A percentile compares a stretch with the other conserved stretches of the same genome.
Evolutionary conservation across 768 basidiomycete species (phyloP).

Genomic region (Piloderma croceum): DNA sequence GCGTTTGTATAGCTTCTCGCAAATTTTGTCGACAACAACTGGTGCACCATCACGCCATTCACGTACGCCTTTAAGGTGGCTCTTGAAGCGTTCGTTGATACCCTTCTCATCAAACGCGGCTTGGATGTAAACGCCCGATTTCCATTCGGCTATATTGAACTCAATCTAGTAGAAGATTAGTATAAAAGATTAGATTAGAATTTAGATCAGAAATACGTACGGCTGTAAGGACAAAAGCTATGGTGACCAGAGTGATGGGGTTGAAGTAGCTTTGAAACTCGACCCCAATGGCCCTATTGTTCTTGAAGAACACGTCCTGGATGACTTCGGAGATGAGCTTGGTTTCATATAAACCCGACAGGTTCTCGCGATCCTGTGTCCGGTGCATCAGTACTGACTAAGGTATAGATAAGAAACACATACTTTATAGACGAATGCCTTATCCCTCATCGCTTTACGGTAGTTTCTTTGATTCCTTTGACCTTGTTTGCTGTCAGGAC

Average conservation of each 20-base stretch:
- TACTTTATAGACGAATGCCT: no score
- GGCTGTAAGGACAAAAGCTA: slow-evolving; percentile 11
- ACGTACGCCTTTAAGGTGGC: no score
- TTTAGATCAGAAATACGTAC: neutral
- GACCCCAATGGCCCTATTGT: slow-evolving; percentile 17
- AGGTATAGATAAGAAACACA: no score
- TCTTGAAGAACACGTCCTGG: slow-evolving; percentile 18
- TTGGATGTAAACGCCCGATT: neutral
- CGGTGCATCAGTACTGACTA: no score
- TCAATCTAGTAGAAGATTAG: neutral
- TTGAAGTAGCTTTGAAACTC: slow-evolving; percentile 9
- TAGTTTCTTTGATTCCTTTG: no score
- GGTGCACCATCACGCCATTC: no score
- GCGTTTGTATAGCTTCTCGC: no score
- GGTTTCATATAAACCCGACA: slow-evolving; percentile 7
- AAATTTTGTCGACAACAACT: no score
- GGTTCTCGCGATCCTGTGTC: no score
- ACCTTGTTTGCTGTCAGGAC: no score
- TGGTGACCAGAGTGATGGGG: slow-evolving; percentile 8
- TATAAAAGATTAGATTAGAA: neutral
- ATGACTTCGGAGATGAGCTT: slow-evolving; percentile 14
- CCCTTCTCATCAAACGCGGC: neutral
- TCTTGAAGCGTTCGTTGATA: no score
- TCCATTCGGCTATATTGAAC: neutral
- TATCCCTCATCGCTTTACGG: no score